Base-by-base conservation (phyloP, 805 yeast species). In the Suhomyces faveliae region DNA sequence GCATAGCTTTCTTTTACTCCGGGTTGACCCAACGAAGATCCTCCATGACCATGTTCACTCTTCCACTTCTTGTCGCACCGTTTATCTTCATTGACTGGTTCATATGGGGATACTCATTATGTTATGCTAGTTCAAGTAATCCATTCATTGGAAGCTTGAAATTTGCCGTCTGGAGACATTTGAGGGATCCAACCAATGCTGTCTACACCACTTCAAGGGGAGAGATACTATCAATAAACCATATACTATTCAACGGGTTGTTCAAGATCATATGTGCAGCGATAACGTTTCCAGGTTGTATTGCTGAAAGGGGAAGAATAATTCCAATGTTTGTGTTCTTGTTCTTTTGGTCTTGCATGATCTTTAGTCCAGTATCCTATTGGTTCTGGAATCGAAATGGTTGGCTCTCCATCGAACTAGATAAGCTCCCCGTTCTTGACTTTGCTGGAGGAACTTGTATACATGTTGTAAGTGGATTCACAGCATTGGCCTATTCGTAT, bases 311-410 rank as follows among this genome's bases (percentile, higher is more conserved):
- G 49, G 78, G 77, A 3, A 49, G 78, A 35, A 43, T 73, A 0
- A 17, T 68, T 8, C 78, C 78, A 3, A 70, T 73, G 77, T 42
- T 70, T 9, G 60, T 71, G 11, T 73, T 72, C 46, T 20, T 69
- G 12, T 64, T 71, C 44, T 44, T 64, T 24, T 73, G 78, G 78
- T 70, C 74, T 1, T 52, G 58, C 11, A 63, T 71, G 19, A 64
- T 73, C 13, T 72, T 71, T 49, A 71, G 71, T 46, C 78, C 78
- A 1, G 72, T 73, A 3, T 68, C 70, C 2, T 73, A 71, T 51
- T 73, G 78, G 78, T 66, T 70, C 50, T 73, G 78, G 78, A 72
- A 71, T 51, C 46, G 53, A 19, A 61, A 70, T 42, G 78, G 78
- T 8, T 73, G 77, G 77, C 61, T 73, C 3, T 68, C 74, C 0